Evolutionary conservation across 805 yeast species (phyloP), one percentile per base, ranked within the genome.

Genomic region (Kluyveromyces starmeri): DNA sequence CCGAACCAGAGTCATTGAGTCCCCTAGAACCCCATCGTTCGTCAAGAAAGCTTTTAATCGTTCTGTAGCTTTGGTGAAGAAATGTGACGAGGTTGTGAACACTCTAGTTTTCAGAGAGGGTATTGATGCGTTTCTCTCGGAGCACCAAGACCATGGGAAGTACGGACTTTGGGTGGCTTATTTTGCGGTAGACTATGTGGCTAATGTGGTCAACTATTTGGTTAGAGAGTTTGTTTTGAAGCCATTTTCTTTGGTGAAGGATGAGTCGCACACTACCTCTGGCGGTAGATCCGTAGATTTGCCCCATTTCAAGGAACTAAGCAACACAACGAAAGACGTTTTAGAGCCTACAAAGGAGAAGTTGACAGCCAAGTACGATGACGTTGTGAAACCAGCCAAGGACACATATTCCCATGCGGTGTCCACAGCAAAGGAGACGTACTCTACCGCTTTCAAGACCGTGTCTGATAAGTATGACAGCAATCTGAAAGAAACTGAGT

Each of bases 61-160:
- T 14, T 24, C 41, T 3, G 38, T 38, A 9, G 27, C 39, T 16
- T 35, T 16, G 9, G 13, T 37, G 20, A 33, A 26, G 36, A 43
- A 37, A 27, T 4, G 47, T 20, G 61, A 56, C 32, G 48, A 46
- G 28, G 20, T 51, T 18, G 33, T 55, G 29, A 51, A 54, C 21
- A 17, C 47, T 7, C 34, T 55, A 19, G 38, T 55, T n/a, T 36
- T 56, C 28, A 45, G 53, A 17, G 58, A 53, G 35, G 60, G 60
- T 35, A 31, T 56, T 6, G 53, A 52, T 39, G 45, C 41, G 26
- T 45, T 55, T 20, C 7, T 47, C 14, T 30, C 34, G n/a, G 39
- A 42, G 20, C 47, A 38, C 30, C 29, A 34, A 9, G 26, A 27
- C 9, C 53, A 54, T 24, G 37, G 43, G 28, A 43, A 36, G 26